A percentile compares a stretch with the other conserved stretches of the same genome.
phyloP scores from a whole-genome alignment of 371 early-diverging fungal genomes.

The Chytridiales sp. region DNA sequence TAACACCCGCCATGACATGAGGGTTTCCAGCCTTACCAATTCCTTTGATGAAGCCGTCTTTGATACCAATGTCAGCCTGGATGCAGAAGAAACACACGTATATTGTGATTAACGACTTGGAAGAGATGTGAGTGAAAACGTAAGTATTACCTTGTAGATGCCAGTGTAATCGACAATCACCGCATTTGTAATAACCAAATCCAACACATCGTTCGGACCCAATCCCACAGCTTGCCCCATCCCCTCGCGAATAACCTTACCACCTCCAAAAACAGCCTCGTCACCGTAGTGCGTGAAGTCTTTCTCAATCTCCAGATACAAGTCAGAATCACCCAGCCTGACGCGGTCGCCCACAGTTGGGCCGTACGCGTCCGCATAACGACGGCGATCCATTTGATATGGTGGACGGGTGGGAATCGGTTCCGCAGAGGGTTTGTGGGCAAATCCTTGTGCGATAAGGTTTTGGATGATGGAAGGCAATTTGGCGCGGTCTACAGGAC shows the following conservation, averaged over 20 bases:
- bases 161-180: conserved; percentile 89
- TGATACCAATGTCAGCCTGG: conserved; percentile 89
- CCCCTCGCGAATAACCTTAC: conserved; percentile 81
- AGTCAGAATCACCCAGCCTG: conserved; percentile 77
- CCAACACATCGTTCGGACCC: conserved; percentile 67
- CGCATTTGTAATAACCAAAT: conserved; percentile 90
- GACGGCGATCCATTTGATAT: conserved; percentile 66
- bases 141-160: conserved; percentile 72
- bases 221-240: conserved; percentile 83
- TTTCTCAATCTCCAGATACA: conserved; percentile 84
- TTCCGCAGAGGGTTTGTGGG: conserved; percentile 40
- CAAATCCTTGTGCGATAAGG: conserved; percentile 54
- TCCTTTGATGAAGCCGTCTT: conserved; percentile 75
- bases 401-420: conserved; percentile 52
- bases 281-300: conserved; percentile 89
- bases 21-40: conserved; percentile 98
- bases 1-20: conserved; percentile 89
- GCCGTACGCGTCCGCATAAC: conserved; percentile 86
- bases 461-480: conserved; percentile 36
- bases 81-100: background rate
- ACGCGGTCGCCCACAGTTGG: conserved; percentile 89
- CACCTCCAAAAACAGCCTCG: conserved; percentile 63
- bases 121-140: background rate
- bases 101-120: background rate
- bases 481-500: conserved; percentile 58